Conservation (phyloP, 768 basidiomycete genomes). For the Pseudohyphozyma bogoriensis region DNA sequence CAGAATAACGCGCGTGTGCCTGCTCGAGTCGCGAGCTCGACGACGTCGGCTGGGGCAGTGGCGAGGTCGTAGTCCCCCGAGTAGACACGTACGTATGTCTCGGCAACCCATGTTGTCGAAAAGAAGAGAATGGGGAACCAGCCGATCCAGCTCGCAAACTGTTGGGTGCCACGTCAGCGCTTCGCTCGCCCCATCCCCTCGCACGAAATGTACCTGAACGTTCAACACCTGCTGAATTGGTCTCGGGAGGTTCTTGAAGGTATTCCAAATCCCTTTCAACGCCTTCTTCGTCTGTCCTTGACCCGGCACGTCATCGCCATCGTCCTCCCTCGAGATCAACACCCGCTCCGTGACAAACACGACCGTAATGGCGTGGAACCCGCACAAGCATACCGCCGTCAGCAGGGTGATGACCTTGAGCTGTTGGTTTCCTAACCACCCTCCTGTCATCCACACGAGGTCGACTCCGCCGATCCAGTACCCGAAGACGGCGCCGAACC, state of each 20-base stretch:
- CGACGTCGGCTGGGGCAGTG: constrained; percentile 40
- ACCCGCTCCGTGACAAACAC: constrained; percentile 52
- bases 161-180: constrained; percentile 44
- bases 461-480: constrained; percentile 39
- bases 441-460: constrained; percentile 51
- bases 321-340: constrained; percentile 43
- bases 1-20: constrained; percentile 76
- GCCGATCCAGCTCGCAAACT: constrained; percentile 67
- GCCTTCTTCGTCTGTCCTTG: constrained; percentile 12
- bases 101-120: constrained; percentile 57
- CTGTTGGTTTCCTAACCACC: constrained; percentile 64
- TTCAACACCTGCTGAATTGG: constrained; percentile 62
- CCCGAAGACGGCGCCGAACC: constrained; percentile 47
- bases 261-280: constrained; percentile 50
- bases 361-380: constrained; percentile 56
- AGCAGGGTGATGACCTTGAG: constrained; percentile 63
- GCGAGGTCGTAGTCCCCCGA: constrained; percentile 32
- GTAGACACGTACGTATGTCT: constrained; percentile 56
- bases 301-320: not conserved
- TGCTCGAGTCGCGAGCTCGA: constrained; percentile 64
- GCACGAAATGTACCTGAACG: constrained; percentile 45
- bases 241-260: constrained; percentile 57
- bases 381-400: constrained; percentile 57
- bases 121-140: constrained; percentile 75
- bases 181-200: not conserved